A percentile compares a stretch with the other conserved stretches of the same genome.
phyloP scores from a whole-genome alignment of 2,329 filamentous ascomycete species.

The Tolypocladium guangdongense region DNA sequence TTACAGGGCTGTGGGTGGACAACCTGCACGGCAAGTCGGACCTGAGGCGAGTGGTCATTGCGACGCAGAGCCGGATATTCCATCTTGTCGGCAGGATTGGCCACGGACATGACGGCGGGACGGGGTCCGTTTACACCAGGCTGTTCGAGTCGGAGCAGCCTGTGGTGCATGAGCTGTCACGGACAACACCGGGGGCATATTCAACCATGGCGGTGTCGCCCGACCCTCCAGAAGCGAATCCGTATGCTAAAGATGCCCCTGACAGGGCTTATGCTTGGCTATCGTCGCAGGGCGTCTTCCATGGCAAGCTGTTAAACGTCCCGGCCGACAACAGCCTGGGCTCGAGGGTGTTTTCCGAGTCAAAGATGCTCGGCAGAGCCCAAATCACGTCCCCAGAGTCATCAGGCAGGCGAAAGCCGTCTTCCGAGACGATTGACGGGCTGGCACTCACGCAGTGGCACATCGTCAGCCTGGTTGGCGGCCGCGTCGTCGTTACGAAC shows the following conservation, averaged over 20 bases:
- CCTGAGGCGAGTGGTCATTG: constrained; percentile 64
- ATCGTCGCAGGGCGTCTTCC: constrained; percentile 73
- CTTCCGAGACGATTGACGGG: constrained; percentile 64
- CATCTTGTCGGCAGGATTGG: constrained; percentile 74
- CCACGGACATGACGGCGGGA: constrained; percentile 59
- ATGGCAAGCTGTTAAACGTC: constrained; percentile 63
- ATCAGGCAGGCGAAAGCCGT: constrained; percentile 50
- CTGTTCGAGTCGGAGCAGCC: constrained; percentile 84
- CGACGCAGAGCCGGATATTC: constrained; percentile 66
- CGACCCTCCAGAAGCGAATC: constrained; percentile 46
- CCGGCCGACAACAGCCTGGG: constrained; percentile 54
- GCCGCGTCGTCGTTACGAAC: constrained; percentile 74
- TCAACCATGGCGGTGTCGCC: constrained; percentile 69
- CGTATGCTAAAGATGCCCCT: constrained; percentile 47
- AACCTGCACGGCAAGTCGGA: constrained; percentile 57
- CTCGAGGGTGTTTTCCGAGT: constrained; percentile 63
- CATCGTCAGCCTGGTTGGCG: constrained; percentile 71
- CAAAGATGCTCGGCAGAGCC: constrained; percentile 64
- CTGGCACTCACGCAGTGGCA: constrained; percentile 91
- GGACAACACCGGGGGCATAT: constrained; percentile 39
- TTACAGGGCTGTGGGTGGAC: constrained; percentile 82
- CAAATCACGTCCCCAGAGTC: constrained; percentile 61
- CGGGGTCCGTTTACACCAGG: constrained; percentile 73
- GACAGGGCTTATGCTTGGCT: constrained; percentile 87
- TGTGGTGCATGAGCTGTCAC: constrained; percentile 59